Conservation (phyloP, 306 rosid genomes). For the Cicer yamashitae region DNA sequence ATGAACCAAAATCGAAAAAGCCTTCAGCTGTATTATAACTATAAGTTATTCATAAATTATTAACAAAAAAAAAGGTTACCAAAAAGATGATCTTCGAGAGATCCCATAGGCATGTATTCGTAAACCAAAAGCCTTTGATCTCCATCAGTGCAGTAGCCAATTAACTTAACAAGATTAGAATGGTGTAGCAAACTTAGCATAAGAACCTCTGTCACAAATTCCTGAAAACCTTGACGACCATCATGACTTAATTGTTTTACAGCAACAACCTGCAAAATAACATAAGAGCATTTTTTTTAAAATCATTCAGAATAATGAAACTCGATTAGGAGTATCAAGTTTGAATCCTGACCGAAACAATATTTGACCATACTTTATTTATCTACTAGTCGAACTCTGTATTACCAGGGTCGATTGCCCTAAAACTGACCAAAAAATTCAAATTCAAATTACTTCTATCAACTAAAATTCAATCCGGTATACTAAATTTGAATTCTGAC, state of each 20-base stretch:
- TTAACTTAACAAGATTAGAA: conserved; percentile 84
- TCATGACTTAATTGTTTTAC: conserved; percentile 83
- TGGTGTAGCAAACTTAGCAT: conserved; percentile 93
- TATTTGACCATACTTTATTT: no score
- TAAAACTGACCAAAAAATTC: no score
- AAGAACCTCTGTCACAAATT: conserved; percentile 90
- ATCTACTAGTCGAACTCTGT: no score
- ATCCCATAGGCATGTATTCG: conserved; percentile 88
- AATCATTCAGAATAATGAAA: not conserved
- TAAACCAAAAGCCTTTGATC: conserved; percentile 92
- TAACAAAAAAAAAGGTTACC: conserved; percentile 51
- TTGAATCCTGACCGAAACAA: no score
- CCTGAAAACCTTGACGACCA: conserved; percentile 91
- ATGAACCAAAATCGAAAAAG: not conserved
- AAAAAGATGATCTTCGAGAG: conserved; percentile 81
- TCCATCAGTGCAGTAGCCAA: conserved; percentile 96
- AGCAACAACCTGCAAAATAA: conserved; percentile 74
- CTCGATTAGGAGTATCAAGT: no score
- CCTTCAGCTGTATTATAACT: not conserved
- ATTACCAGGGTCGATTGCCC: no score
- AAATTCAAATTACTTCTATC: no score
- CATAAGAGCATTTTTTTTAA: not conserved
- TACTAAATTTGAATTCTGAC: no score
- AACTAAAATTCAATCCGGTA: no score
- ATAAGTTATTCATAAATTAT: not conserved